Evolutionary conservation across 352 stramenopile genomes (phyloP).

Genomic region (Phytophthora citrophthora): DNA sequence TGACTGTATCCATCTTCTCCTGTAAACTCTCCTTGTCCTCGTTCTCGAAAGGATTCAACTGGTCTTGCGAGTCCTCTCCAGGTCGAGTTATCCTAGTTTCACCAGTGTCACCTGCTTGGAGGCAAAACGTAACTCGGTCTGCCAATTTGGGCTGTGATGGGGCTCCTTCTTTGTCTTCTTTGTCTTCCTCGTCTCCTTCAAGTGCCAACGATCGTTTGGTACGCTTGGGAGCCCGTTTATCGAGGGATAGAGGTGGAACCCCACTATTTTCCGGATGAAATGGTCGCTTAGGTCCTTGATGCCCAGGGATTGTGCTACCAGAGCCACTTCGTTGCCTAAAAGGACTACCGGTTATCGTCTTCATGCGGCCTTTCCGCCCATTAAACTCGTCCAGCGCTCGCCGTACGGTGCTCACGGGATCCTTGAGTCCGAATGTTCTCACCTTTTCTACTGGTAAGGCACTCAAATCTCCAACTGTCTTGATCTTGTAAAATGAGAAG

Average conservation of each 20-base stretch:
- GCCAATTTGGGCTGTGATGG: slow-evolving; percentile 45
- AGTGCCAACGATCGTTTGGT: slow-evolving; percentile 46
- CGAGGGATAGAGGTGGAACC: slow-evolving; percentile 29
- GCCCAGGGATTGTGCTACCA: slow-evolving; percentile 26
- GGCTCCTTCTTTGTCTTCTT: slow-evolving; percentile 21
- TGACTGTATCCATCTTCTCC: slow-evolving; percentile 53
- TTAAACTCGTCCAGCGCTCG: slow-evolving; percentile 67
- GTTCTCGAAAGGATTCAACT: slow-evolving; percentile 17
- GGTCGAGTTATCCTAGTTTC: slow-evolving; percentile 53
- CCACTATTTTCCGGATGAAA: slow-evolving; percentile 13
- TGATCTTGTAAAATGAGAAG: slow-evolving; percentile 71
- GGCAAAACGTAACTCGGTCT: slow-evolving; percentile 61
- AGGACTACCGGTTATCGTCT: slow-evolving; percentile 43
- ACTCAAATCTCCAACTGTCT: slow-evolving; percentile 74
- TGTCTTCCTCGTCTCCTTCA: slow-evolving; percentile 17
- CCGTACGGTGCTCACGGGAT: slow-evolving; percentile 55
- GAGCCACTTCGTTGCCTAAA: slow-evolving; percentile 38
- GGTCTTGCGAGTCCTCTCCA: slow-evolving; percentile 62
- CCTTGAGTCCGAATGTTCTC: slow-evolving; percentile 65
- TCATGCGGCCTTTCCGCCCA: slow-evolving; percentile 43
- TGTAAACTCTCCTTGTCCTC: slow-evolving; percentile 37
- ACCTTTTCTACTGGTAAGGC: slow-evolving; percentile 54
- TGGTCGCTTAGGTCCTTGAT: slow-evolving; percentile 43
- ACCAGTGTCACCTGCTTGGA: slow-evolving; percentile 42
- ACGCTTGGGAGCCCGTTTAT: slow-evolving; percentile 53